A percentile compares a stretch with the other conserved stretches of the same genome.
Conservation (phyloP, 306 rosid genomes). For the Glycine tomentella region DNA sequence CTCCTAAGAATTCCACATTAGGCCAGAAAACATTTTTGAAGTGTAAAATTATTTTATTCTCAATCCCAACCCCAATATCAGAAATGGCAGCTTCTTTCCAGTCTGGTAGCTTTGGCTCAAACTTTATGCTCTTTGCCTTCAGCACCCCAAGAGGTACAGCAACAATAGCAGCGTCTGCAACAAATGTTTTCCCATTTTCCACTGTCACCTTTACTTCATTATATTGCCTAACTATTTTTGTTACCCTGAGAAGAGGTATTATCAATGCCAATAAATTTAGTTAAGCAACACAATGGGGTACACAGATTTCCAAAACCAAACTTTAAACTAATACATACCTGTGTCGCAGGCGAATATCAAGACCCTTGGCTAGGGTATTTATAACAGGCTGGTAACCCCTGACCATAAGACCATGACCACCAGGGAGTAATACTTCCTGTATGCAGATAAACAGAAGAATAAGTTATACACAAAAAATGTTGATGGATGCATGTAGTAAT, state of each 20-base stretch:
- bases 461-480: background rate
- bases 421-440: constrained; percentile 96
- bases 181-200: constrained; percentile 78
- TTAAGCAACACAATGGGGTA: constrained; percentile 28
- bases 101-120: constrained; percentile 96
- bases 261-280: constrained; percentile 36
- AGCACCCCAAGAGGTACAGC: constrained; percentile 95
- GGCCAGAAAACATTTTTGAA: constrained; percentile 98
- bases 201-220: constrained; percentile 83
- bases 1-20: constrained; percentile 97
- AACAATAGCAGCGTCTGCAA: constrained; percentile 90
- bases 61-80: constrained; percentile 93
- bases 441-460: constrained; percentile 35
- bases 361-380: constrained; percentile 94
- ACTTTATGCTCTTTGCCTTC: constrained; percentile 74
- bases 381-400: constrained; percentile 95
- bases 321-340: constrained; percentile 55
- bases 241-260: constrained; percentile 70
- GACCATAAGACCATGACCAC: constrained; percentile 99
- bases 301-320: constrained; percentile 10
- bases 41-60: constrained; percentile 89
- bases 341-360: constrained; percentile 87
- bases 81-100: constrained; percentile 94
- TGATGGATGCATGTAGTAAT: background rate
- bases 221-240: constrained; percentile 69